phyloP scores from a whole-genome alignment of 1,139 yeast genomes.

The Kodamaea ohmeri region DNA sequence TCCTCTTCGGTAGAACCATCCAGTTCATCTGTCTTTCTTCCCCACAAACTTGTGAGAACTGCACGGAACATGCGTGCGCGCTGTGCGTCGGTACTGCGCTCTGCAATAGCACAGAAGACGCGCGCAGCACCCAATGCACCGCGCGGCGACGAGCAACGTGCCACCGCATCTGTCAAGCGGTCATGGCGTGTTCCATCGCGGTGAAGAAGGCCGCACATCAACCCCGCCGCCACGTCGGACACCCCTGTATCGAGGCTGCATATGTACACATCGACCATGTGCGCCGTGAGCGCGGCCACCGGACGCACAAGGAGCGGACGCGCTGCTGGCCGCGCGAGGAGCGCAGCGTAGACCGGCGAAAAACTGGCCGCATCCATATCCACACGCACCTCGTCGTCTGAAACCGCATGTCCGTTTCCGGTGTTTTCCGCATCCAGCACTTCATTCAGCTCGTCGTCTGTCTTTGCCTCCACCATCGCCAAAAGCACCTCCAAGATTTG shows the following conservation, averaged over 20 bases:
- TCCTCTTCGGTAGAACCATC: no score
- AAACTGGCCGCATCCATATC: no score
- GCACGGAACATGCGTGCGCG: constrained; percentile 2
- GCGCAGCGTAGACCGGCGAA: not conserved
- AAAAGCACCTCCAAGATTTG: constrained; percentile 38
- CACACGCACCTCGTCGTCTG: no score
- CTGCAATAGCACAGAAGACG: not conserved
- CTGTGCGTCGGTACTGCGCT: not conserved
- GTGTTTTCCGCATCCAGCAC: no score
- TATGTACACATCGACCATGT: constrained; percentile 1
- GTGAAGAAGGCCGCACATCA: not conserved
- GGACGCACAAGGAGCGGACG: not conserved
- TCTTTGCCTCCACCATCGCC: constrained; percentile 15
- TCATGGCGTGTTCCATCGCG: not conserved
- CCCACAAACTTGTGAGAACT: constrained; percentile 2
- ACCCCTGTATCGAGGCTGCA: not conserved
- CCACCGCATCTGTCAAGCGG: not conserved
- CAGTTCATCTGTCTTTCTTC: not conserved
- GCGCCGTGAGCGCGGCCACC: not conserved
- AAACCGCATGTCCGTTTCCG: no score
- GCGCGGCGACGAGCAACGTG: not conserved
- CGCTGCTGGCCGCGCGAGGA: not conserved
- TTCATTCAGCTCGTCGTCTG: not conserved
- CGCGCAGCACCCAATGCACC: constrained; percentile 1
- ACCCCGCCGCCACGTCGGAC: not conserved